Conservation (phyloP, 441 rosid species). For the Gossypium schwendimanii region DNA sequence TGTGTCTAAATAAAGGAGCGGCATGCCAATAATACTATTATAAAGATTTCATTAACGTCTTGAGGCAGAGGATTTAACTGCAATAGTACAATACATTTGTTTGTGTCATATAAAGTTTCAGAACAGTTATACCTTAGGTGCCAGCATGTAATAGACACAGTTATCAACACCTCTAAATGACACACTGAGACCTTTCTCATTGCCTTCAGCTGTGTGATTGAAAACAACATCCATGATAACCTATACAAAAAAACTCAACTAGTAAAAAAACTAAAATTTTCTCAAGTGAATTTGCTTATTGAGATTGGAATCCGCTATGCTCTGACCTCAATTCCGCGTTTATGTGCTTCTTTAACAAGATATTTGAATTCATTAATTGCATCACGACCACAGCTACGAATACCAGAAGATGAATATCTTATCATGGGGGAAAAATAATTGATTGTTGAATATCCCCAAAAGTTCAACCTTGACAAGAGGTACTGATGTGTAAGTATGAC, state of each 20-base stretch:
- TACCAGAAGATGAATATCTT: constrained; percentile 73
- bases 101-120: neutral
- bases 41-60: neutral
- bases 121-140: constrained; percentile 70
- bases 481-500: neutral
- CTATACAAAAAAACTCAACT: constrained; percentile 38
- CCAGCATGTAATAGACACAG: constrained; percentile 90
- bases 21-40: neutral
- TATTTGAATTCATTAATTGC: constrained; percentile 81
- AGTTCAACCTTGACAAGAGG: constrained; percentile 63
- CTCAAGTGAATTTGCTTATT: constrained; percentile 4
- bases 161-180: constrained; percentile 93
- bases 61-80: neutral
- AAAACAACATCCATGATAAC: constrained; percentile 93
- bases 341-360: constrained; percentile 87
- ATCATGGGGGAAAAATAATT: constrained; percentile 89
- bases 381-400: constrained; percentile 46
- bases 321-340: constrained; percentile 87
- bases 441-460: constrained; percentile 95
- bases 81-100: neutral
- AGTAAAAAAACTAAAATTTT: constrained; percentile 6
- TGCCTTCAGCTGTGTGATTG: constrained; percentile 98
- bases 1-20: neutral
- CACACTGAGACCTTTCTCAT: constrained; percentile 76
- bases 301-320: constrained; percentile 15